Conservation (phyloP, 176 grass and related monocot genomes). For the maize (Zea mays) region Zm-B73-REFERENCE-NAM-5.0 NC_050099.1:57681001-57681500, state of each 20-base stretch:
- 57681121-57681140: slow-evolving; percentile 66
- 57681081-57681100: slow-evolving; percentile 69
- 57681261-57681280: slow-evolving; percentile 33
- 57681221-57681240: slow-evolving; percentile 70
- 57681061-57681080: slow-evolving; percentile 62
- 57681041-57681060: slow-evolving; percentile 70
- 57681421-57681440: slow-evolving; percentile 46
- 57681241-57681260: slow-evolving; percentile 24
- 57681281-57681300: slow-evolving; percentile 44
- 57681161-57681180: slow-evolving; percentile 30
- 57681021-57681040: slow-evolving; percentile 77
- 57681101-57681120: slow-evolving; percentile 60
- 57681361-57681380: slow-evolving; percentile 47
- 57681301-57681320: slow-evolving; percentile 19
- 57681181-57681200: slow-evolving; percentile 48
- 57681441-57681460: slow-evolving; percentile 63
- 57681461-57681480: slow-evolving; percentile 78
- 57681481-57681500: slow-evolving; percentile 65
- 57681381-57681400: slow-evolving; percentile 60
- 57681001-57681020: slow-evolving; percentile 57
- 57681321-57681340: background rate
- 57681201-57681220: slow-evolving; percentile 60
- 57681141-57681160: slow-evolving; percentile 66
- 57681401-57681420: slow-evolving; percentile 75
- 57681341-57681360: slow-evolving; percentile 36